Conservation (phyloP, 1,284 basidiomycete genomes). For the Ceratobasidium sp. region DNA sequence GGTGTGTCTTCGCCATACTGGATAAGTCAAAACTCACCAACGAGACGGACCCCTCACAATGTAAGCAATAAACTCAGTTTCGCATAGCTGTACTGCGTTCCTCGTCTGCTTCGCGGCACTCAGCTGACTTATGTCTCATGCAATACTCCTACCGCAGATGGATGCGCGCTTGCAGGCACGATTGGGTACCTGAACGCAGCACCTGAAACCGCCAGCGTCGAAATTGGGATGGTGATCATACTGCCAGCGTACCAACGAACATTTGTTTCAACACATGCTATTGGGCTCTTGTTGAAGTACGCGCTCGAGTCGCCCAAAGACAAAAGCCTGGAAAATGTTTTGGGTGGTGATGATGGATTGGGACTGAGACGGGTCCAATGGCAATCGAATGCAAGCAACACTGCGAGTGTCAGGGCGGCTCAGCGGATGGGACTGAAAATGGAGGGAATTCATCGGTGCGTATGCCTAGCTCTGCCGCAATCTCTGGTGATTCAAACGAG, state of each 20-base stretch:
- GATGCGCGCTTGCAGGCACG: slow-evolving; percentile 51
- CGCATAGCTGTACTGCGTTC: neutral
- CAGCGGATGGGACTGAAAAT: slow-evolving; percentile 70
- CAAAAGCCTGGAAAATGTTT: too few relatives aligned
- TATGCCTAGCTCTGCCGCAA: neutral
- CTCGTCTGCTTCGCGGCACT: slow-evolving; percentile 17
- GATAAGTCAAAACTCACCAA: slow-evolving; percentile 49
- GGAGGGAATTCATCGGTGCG: slow-evolving; percentile 67
- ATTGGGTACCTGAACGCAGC: slow-evolving; percentile 51
- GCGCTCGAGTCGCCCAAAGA: slow-evolving; percentile 62
- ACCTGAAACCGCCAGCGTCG: slow-evolving; percentile 48
- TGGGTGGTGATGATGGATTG: slow-evolving; percentile 59
- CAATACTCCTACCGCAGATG: neutral
- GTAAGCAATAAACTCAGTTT: slow-evolving; percentile 44
- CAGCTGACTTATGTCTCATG: slow-evolving; percentile 1
- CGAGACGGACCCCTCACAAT: slow-evolving; percentile 29
- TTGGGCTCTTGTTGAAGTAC: slow-evolving; percentile 71
- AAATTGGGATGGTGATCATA: slow-evolving; percentile 53
- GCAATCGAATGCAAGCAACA: slow-evolving; percentile 68
- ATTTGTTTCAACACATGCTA: slow-evolving; percentile 72
- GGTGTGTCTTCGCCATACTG: slow-evolving; percentile 51
- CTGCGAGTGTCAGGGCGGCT: slow-evolving; percentile 65
- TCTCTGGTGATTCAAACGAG: neutral
- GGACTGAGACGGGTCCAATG: slow-evolving; percentile 76
- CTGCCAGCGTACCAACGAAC: slow-evolving; percentile 68